Base-by-base conservation (phyloP, 805 yeast species). In the Saturnispora saitoi region DNA sequence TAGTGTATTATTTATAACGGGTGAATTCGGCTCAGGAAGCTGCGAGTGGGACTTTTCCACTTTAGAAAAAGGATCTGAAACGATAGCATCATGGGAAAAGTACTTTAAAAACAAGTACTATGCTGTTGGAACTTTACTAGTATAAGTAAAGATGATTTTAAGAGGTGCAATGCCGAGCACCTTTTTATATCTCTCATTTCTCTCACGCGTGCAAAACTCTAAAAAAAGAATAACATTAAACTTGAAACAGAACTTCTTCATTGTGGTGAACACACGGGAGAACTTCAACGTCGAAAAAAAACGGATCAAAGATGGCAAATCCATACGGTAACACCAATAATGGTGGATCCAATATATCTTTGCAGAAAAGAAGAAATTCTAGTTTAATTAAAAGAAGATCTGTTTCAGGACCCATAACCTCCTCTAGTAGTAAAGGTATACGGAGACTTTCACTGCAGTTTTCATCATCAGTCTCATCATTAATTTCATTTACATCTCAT, bases 1-100 rank as follows among this genome's bases (percentile, higher is more conserved):
- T 36, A 81, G 88, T 2, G 66, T 90, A 28, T 84, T 83, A 17
- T 81, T 75, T 56, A 80, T 76, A 3, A 83, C 87, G 1, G 90
- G 90, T 3, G 83, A 89, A 56, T 78, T 84, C 50, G 37, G 69
- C 70, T 31, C 61, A 56, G 14, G 75, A 31, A 83, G 83, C 56
- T 70, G 71, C 51, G 83, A 90, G 0, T 73, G 77, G 60, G 91
- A 85, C 59, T 62, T 84, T 39, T 19, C 28, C n/a, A 26, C 12
- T 3, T 43, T 43, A n/a, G 53, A 36, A 2, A 69, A 68, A 31
- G 77, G 72, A 1, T 54, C 52, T 3, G 48, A 51, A 3, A 28
- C 36, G 3, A 63, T 83, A 4, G 43, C 40, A 1, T 61, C 69
- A 37, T 83, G 90, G 90, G 73, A 74, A 47, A 32, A 53, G 0